Conservation (phyloP, 2,329 filamentous ascomycete genomes). For the Fusarium guadeloupense region DNA sequence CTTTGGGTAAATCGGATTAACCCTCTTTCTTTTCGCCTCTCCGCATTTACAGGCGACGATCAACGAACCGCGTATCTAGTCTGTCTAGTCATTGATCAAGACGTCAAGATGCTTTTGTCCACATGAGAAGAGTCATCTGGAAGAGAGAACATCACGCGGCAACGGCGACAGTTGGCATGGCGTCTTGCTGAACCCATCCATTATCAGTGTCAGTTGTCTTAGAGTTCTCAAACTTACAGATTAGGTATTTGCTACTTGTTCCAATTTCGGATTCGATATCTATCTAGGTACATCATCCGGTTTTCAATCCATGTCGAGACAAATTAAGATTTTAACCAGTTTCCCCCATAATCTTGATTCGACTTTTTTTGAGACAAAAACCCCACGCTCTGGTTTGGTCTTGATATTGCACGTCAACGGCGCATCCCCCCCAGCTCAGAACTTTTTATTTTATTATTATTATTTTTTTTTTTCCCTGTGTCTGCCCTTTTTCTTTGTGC, state of each 20-base stretch:
- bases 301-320: constrained; percentile 1
- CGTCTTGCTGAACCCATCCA: not conserved
- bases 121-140: not conserved
- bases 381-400: constrained; percentile 23
- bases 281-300: constrained; percentile 18
- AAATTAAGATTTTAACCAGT: constrained; percentile 1
- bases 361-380: constrained; percentile 12
- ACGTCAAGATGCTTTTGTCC: not conserved
- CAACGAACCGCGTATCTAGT: constrained; percentile 9
- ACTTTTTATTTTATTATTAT: constrained; percentile 1
- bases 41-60: constrained; percentile 28
- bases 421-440: constrained; percentile 17
- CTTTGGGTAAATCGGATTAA: constrained; percentile 3
- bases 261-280: constrained; percentile 28
- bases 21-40: constrained; percentile 15
- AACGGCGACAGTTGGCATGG: not conserved
- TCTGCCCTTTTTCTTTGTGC: constrained; percentile 5
- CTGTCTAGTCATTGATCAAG: constrained; percentile 20
- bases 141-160: constrained; percentile 7
- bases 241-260: too few relatives aligned
- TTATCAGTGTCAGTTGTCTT: not conserved
- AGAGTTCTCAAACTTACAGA: not conserved
- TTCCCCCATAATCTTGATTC: constrained; percentile 20
- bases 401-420: constrained; percentile 39
- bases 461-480: too few relatives aligned